Conservation (phyloP, 345 rosid species). For the Camelina sativa region DNA sequence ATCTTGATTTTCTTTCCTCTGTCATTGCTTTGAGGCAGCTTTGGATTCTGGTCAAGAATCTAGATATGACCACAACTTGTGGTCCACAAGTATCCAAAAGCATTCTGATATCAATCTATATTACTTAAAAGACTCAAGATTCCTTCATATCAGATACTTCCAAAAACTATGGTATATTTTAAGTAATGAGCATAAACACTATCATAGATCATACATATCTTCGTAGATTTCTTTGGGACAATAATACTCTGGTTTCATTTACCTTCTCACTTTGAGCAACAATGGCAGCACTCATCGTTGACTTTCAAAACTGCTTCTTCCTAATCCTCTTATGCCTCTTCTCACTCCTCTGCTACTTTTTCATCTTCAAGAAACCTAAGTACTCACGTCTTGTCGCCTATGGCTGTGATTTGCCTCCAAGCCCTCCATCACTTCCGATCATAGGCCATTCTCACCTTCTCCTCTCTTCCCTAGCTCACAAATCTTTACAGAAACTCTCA, state of each 20-base stretch:
- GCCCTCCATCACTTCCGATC: conserved; percentile 24
- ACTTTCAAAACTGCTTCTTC: not conserved
- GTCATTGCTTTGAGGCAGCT: not conserved
- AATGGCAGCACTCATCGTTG: not conserved
- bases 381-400: not conserved
- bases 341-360: not conserved
- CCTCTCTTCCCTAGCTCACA: conserved; percentile 2
- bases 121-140: not conserved
- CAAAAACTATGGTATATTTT: not conserved
- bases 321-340: not conserved
- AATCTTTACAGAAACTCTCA: conserved; percentile 19
- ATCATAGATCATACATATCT: not conserved
- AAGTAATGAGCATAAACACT: not conserved
- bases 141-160: not conserved
- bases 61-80: not conserved
- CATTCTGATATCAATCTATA: not conserved
- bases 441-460: conserved; percentile 22
- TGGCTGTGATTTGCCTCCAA: conserved; percentile 13
- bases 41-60: not conserved
- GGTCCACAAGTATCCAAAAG: not conserved
- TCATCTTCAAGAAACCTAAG: not conserved
- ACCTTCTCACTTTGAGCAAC: not conserved
- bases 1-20: not conserved
- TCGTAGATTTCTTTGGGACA: not conserved
- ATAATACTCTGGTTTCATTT: not conserved